Evolutionary conservation across 2,329 filamentous ascomycete species (phyloP).

Genomic region (Fusarium sp.): DNA sequence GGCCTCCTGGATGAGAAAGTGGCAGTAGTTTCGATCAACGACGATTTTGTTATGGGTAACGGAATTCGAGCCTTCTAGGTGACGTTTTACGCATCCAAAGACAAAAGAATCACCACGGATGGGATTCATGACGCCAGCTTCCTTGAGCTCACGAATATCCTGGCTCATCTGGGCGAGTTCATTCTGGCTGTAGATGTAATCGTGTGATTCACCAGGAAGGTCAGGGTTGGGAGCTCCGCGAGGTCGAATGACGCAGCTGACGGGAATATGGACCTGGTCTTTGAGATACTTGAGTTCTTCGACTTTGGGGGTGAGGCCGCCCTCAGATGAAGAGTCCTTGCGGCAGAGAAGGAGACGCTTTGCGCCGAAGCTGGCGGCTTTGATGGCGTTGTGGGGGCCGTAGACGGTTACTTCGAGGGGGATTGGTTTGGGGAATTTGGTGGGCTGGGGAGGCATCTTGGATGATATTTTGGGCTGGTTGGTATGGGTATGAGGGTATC

Average conservation of each 20-base stretch:
- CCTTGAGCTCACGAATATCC: constrained; percentile 56
- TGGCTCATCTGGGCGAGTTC: constrained; percentile 62
- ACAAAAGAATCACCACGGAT: constrained; percentile 68
- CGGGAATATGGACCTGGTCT: constrained; percentile 52
- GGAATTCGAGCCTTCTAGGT: background rate
- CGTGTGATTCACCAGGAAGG: constrained; percentile 45
- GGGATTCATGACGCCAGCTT: constrained; percentile 54
- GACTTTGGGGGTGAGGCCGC: constrained; percentile 65
- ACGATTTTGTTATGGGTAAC: constrained; percentile 25
- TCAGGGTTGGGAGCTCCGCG: constrained; percentile 45
- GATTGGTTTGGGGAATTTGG: constrained; percentile 26
- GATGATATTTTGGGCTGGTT: background rate
- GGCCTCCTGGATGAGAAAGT: constrained; percentile 58
- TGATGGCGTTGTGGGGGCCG: constrained; percentile 57
- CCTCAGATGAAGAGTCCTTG: constrained; percentile 62
- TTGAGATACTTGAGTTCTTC: constrained; percentile 55
- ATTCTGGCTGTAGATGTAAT: constrained; percentile 63
- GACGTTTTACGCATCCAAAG: constrained; percentile 61
- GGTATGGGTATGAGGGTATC: background rate
- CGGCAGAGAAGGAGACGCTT: constrained; percentile 68
- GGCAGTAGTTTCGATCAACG: constrained; percentile 60
- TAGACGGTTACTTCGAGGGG: constrained; percentile 69
- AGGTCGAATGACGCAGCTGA: constrained; percentile 70
- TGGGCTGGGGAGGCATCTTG: constrained; percentile 18
- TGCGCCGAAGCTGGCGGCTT: constrained; percentile 60